Conservation (phyloP, 352 stramenopile genomes). For the Phytophthora europaea region DNA sequence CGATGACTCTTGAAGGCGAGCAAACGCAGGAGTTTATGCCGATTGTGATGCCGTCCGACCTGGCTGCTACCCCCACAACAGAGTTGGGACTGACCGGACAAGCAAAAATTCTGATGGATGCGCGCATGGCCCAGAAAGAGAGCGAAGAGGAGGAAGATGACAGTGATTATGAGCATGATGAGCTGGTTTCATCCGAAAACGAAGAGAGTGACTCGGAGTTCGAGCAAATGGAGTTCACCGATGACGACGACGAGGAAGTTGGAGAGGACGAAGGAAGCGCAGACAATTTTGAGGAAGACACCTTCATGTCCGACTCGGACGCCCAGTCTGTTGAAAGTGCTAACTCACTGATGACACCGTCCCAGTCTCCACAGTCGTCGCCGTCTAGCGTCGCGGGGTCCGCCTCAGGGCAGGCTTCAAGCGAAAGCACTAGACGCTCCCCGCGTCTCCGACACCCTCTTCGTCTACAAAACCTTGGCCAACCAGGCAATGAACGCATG, state of each 20-base stretch:
- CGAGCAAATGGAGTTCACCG: constrained; percentile 78
- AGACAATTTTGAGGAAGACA: constrained; percentile 27
- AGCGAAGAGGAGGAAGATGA: constrained; percentile 72
- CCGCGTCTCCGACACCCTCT: constrained; percentile 51
- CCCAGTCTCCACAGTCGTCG: constrained; percentile 18
- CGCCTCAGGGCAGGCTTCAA: not conserved
- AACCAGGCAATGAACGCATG: constrained; percentile 56
- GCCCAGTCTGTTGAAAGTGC: constrained; percentile 30
- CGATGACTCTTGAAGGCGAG: not conserved
- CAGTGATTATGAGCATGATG: constrained; percentile 88
- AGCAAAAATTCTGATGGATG: constrained; percentile 19
- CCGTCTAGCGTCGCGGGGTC: constrained; percentile 3
- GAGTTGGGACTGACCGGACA: constrained; percentile 14
- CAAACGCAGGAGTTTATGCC: constrained; percentile 26
- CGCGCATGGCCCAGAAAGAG: constrained; percentile 25
- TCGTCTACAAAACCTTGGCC: constrained; percentile 61
- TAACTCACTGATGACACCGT: constrained; percentile 26
- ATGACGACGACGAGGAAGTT: constrained; percentile 65
- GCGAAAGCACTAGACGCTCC: constrained; percentile 9
- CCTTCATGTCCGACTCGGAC: constrained; percentile 40
- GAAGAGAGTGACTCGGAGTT: constrained; percentile 85
- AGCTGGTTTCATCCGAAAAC: constrained; percentile 77
- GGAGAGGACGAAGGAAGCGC: constrained; percentile 34
- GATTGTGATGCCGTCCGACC: constrained; percentile 32
- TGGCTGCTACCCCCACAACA: not conserved